Conservation (phyloP, 768 basidiomycete genomes). For the Termitomyces sp. region DNA sequence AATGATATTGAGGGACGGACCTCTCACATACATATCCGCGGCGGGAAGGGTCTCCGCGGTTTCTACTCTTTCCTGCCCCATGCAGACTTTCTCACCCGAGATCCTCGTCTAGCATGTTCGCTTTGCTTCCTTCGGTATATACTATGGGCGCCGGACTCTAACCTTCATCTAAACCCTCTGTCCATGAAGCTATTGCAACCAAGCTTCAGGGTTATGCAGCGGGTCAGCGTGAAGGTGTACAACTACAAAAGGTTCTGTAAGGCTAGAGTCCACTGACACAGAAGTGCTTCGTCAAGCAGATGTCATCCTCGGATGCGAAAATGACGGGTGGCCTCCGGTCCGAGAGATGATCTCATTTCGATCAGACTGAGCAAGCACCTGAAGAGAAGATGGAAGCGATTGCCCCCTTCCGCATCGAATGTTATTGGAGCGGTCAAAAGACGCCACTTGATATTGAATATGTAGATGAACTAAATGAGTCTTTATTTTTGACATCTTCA, state of each 20-base stretch:
- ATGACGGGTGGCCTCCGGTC: conserved; percentile 12
- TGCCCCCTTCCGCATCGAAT: conserved; percentile 1
- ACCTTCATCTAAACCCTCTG: conserved; percentile 1
- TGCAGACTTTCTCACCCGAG: conserved; percentile 15
- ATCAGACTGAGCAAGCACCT: conserved; percentile 12
- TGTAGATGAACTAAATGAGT: not conserved
- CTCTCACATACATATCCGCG: conserved; percentile 23
- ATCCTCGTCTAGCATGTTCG: conserved; percentile 15
- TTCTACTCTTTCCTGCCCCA: conserved; percentile 15
- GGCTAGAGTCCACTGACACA: conserved; percentile 10
- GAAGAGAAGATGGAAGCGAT: conserved; percentile 5
- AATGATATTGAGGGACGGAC: conserved; percentile 28
- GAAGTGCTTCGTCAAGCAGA: conserved; percentile 13
- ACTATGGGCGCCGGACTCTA: conserved; percentile 10
- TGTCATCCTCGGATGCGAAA: conserved; percentile 19
- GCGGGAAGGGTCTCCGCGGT: conserved; percentile 20
- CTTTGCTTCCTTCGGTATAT: conserved; percentile 15
- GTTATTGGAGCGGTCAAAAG: not conserved
- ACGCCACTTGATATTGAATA: not conserved
- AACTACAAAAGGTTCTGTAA: conserved; percentile 4
- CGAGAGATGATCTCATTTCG: conserved; percentile 8
- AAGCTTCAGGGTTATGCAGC: conserved; percentile 4
- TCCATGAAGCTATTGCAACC: conserved; percentile 1
- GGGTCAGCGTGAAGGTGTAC: not conserved
- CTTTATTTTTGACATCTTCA: not conserved